These are phyloP conservation scores for Penicillium sp. DNA, from an alignment of 2,329 filamentous ascomycete genomes.

Conservation along the genomic window DNA sequence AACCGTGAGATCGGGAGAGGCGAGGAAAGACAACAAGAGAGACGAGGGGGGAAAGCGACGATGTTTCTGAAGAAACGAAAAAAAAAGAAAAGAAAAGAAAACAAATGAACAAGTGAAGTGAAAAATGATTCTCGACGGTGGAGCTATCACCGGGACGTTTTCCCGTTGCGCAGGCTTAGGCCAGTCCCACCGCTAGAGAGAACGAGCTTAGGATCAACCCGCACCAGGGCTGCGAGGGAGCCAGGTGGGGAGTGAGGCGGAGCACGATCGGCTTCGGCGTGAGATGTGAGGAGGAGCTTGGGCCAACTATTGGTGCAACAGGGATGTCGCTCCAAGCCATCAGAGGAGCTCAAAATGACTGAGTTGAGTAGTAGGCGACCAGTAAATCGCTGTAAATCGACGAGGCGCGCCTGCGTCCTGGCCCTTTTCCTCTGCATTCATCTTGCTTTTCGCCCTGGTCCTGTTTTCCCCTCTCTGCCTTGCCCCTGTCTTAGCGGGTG, in stretches of 20 bases:
- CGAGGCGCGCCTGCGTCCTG: conserved; percentile 14
- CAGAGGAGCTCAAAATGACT: not conserved
- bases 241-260: conserved; percentile 30
- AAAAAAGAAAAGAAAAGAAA: not conserved
- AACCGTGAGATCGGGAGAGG: conserved; percentile 24
- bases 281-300: conserved; percentile 36
- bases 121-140: conserved; percentile 27
- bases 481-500: conserved; percentile 17
- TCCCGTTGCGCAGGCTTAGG: conserved; percentile 14
- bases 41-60: not conserved
- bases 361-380: not conserved
- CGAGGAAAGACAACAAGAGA: conserved; percentile 7
- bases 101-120: conserved; percentile 17
- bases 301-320: conserved; percentile 32
- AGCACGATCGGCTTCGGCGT: conserved; percentile 36
- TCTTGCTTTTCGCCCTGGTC: not conserved
- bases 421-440: not conserved
- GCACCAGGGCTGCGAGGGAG: not conserved
- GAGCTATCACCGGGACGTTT: conserved; percentile 24
- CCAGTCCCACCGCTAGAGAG: conserved; percentile 18
- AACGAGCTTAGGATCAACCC: conserved; percentile 12
- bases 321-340: conserved; percentile 19
- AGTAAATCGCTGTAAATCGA: not conserved
- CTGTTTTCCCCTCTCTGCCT: conserved; percentile 3
- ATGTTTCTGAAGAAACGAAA: conserved; percentile 8